Base-by-base conservation (phyloP, 192 early-diverging fungal species). In the Chytriomyces sp. region DNA sequence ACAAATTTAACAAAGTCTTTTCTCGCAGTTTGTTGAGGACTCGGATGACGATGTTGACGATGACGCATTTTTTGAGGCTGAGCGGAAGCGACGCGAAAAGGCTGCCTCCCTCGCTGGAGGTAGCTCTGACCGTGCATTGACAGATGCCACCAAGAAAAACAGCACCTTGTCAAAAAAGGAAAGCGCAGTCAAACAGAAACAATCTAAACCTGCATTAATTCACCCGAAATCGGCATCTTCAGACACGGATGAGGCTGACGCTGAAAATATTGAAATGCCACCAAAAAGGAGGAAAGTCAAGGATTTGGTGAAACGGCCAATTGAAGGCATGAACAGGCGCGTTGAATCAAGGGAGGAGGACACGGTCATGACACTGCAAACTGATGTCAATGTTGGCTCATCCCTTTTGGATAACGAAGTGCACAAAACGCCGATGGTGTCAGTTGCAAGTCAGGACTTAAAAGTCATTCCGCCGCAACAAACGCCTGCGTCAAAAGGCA, bases 21-120 rank as follows among this genome's bases (percentile, higher is more conserved):
- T 43, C 24, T 73, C 24, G 43, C 53, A 85, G 71, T 88, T 81
- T 64, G 72, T 88, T 26, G 59, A 84, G 47, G 87, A 88, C 67
- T 86, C 84, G 45, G 87, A 86, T n/a, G 85, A 85, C n/a, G 82
- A 82, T 35, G 82, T 70, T 2, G 72, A 26, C 11, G 84, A 81
- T 47, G 83, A 81, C 0, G 80, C 61, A 4, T 88, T 85, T 62
- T 84, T 84, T 72, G 80, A 77, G 18, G 62, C 50, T 5, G 87
- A 88, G 65, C 20, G 66, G 24, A 60, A 72, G 45, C 49, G 45
- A 48, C 43, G 76, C 5, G 64, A 20, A 5, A 70, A 72, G 53
- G 45, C 71, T 4, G 69, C 50, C 6, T 0, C 50, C 10, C 23
- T 65, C 28, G 53, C 76, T 26, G 69, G 63, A 11, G 61, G 20